Evolutionary conservation across 306 rosid genomes (phyloP).

Genomic region (Citrullus amarus): DNA sequence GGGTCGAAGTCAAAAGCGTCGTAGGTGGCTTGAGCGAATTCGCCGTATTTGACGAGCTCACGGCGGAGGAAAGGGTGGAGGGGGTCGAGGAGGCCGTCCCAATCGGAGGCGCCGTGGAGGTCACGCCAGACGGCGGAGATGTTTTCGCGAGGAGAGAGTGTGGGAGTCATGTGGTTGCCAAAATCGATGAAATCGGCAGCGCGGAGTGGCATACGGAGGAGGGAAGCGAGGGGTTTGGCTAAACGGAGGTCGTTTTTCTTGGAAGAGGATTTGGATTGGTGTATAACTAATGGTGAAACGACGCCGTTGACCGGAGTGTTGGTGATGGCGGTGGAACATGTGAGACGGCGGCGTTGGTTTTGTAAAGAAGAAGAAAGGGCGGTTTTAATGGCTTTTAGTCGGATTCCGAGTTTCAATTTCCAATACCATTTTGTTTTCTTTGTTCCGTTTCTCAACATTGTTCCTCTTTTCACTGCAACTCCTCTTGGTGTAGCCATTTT

Average conservation of each 20-base stretch:
- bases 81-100: slow-evolving; percentile 43
- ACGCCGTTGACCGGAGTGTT: background rate
- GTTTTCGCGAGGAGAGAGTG: slow-evolving; percentile 41
- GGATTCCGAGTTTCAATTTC: slow-evolving; percentile 2
- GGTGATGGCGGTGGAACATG: background rate
- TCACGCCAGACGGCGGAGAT: slow-evolving; percentile 42
- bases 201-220: slow-evolving; percentile 11
- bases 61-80: slow-evolving; percentile 47
- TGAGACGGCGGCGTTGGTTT: background rate
- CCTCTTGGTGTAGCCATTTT: background rate
- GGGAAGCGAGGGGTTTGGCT: slow-evolving; percentile 1
- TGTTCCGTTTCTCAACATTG: slow-evolving; percentile 3
- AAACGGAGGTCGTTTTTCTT: slow-evolving; percentile 3
- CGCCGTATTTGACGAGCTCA: slow-evolving; percentile 60
- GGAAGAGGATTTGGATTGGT: background rate
- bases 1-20: slow-evolving; percentile 58
- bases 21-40: slow-evolving; percentile 59
- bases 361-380: background rate
- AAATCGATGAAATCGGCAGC: slow-evolving; percentile 7
- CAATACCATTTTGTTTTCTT: slow-evolving; percentile 9
- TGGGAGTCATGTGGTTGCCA: slow-evolving; percentile 23
- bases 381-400: background rate
- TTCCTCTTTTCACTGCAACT: background rate
- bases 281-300: background rate
- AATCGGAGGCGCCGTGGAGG: slow-evolving; percentile 32